Conservation (phyloP, 2,329 filamentous ascomycete genomes). For the Apiospora hydei region DNA sequence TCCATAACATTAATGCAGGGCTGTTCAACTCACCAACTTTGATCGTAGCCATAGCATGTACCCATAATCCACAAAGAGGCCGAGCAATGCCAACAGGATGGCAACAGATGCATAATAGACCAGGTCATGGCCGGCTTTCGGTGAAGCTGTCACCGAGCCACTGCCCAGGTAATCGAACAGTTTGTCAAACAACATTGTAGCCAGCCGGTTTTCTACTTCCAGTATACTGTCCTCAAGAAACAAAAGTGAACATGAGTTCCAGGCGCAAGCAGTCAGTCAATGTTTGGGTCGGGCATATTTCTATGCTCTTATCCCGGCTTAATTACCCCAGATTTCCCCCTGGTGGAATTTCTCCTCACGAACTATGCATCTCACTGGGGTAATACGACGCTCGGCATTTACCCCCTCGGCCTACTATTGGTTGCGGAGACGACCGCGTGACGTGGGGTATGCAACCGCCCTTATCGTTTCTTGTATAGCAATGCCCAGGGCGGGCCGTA, state of each 20-base stretch:
- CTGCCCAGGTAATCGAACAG: background rate
- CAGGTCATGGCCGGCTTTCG: background rate
- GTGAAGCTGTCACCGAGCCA: background rate
- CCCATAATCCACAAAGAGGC: constrained; percentile 50
- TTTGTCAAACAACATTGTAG: background rate
- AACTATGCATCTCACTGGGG: background rate
- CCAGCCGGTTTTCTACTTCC: background rate
- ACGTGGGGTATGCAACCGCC: background rate
- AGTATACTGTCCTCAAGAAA: background rate
- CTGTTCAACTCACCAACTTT: constrained; percentile 49
- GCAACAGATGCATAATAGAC: background rate
- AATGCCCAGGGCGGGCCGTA: background rate
- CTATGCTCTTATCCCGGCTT: constrained; percentile 5
- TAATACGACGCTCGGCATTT: constrained; percentile 8
- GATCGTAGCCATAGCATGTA: constrained; percentile 57
- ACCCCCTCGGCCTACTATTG: background rate
- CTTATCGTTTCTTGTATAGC: background rate
- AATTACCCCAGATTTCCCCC: constrained; percentile 6
- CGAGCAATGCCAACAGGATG: constrained; percentile 29
- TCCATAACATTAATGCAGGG: too few relatives aligned
- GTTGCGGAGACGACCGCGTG: background rate
- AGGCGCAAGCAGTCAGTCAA: background rate
- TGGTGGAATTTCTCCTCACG: constrained; percentile 17
- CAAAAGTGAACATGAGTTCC: background rate
- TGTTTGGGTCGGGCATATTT: background rate